A percentile compares a stretch with the other conserved stretches of the same genome.
Conservation (phyloP, 129 eudicot genomes). For the Centella asiatica region DNA sequence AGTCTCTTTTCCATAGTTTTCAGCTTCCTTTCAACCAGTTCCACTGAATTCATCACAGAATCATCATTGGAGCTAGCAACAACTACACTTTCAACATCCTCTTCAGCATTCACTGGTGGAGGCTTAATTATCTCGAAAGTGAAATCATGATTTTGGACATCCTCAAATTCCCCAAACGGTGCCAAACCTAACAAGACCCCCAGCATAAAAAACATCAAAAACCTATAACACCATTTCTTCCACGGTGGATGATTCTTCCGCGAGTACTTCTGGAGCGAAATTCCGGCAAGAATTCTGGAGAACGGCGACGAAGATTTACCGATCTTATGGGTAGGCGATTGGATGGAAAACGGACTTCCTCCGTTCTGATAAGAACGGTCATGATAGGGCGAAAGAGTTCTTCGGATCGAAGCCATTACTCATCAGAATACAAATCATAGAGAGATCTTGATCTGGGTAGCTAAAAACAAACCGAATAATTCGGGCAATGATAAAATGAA, state of each 20-base stretch:
- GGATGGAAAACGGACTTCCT: constrained; percentile 42
- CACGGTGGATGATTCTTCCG: constrained; percentile 34
- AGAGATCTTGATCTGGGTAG: neutral
- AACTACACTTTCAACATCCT: constrained; percentile 17
- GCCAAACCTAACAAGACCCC: constrained; percentile 75
- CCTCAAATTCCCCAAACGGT: constrained; percentile 47
- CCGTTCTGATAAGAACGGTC: constrained; percentile 70
- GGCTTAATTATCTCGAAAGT: constrained; percentile 39
- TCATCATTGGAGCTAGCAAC: constrained; percentile 18
- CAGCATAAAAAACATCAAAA: constrained; percentile 44
- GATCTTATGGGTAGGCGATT: constrained; percentile 57
- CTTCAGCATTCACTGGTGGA: constrained; percentile 23
- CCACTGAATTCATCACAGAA: constrained; percentile 34
- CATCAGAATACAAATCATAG: constrained; percentile 8
- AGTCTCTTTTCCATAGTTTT: constrained; percentile 25
- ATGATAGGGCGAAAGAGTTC: constrained; percentile 74
- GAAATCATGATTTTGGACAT: constrained; percentile 38
- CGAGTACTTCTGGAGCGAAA: constrained; percentile 19
- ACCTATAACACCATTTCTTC: constrained; percentile 37
- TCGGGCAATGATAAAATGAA: constrained; percentile 1
- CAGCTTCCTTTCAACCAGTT: constrained; percentile 22
- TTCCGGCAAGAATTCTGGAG: constrained; percentile 30
- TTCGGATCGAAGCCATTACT: constrained; percentile 83
- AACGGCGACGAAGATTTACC: constrained; percentile 32
- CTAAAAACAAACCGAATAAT: neutral